A percentile compares a stretch with the other conserved stretches of the same genome.
Evolutionary conservation across 2,329 filamentous ascomycete species (phyloP).

Genomic region (Ophidiomyces ophidiicola): DNA sequence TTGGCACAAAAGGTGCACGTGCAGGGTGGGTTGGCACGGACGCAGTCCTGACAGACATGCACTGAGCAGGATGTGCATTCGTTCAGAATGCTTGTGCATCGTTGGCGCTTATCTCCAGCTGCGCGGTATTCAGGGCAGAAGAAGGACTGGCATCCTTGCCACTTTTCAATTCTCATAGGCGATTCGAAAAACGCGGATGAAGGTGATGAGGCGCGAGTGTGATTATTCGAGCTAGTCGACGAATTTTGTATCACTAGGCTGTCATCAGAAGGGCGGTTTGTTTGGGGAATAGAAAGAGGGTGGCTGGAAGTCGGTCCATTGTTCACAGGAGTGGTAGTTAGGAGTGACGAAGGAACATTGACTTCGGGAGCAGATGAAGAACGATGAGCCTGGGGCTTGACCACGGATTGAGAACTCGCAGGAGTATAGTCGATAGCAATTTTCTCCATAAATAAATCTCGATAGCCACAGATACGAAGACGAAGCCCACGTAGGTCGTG

Average conservation of each 20-base stretch:
- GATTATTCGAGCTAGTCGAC: constrained; percentile 22
- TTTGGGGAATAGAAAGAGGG: background rate
- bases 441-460: constrained; percentile 43
- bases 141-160: constrained; percentile 39
- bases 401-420: background rate
- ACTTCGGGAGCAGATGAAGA: background rate
- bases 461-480: constrained; percentile 45
- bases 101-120: constrained; percentile 35
- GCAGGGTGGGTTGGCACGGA: constrained; percentile 31
- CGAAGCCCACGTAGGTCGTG: constrained; percentile 47
- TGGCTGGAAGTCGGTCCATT: background rate
- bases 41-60: constrained; percentile 37
- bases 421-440: constrained; percentile 26
- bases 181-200: constrained; percentile 29
- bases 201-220: constrained; percentile 31
- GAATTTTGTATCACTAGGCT: background rate
- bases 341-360: background rate
- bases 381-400: constrained; percentile 1
- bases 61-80: constrained; percentile 37
- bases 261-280: background rate
- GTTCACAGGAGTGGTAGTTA: background rate
- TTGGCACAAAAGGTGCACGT: constrained; percentile 34
- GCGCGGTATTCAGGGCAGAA: constrained; percentile 36
- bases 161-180: constrained; percentile 27
- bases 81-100: constrained; percentile 33